Evolutionary conservation across 306 rosid genomes (phyloP), one percentile per base, ranked within the genome.

Genomic region (Cucurbita maxima): DNA sequence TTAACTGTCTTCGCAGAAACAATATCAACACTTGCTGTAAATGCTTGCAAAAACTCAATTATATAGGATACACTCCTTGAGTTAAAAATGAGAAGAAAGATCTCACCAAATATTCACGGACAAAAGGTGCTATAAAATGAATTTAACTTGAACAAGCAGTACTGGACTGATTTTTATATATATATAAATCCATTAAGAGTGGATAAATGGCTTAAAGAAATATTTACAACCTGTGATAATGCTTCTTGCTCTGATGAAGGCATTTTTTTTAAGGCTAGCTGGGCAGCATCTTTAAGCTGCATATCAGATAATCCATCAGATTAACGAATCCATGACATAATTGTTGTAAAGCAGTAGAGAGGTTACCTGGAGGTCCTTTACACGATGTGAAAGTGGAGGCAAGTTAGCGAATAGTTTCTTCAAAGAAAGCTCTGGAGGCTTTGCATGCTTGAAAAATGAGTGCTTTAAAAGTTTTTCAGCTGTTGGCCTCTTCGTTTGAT

Each of bases 221-320:
- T 8, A 10, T 48, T 7, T 61, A 72, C 57, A 66, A 95, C 99
- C 90, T 79, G 92, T 75, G 99, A 95, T 75, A 95, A 79, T 58
- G 99, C 99, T 84, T 95, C 99, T 86, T 95, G 97, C 80, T 95
- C 99, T 52, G 96, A 92, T 51, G 99, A 95, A 76, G 97, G 96
- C 99, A 95, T 91, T 84, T 77, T 89, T 91, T 91, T 95, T 57
- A 87, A 87, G 70, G 96, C 99, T 75, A 95, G 85, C 82, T 91
- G 96, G 72, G 97, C 96, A 43, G 96, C 99, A 80, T 95, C 99
- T 86, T 91, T 95, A 79, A 85, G 80, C 97, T 95, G 91, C 78
- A 78, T 22, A 80, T 68, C 76, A 67, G 50, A 81, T 68, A 52
- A 68, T 58, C 53, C 11, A 58, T 36, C 73, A 63, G 62, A 56